phyloP scores from a whole-genome alignment of 2,329 filamentous ascomycete species.

The Penicillium hordei region DNA sequence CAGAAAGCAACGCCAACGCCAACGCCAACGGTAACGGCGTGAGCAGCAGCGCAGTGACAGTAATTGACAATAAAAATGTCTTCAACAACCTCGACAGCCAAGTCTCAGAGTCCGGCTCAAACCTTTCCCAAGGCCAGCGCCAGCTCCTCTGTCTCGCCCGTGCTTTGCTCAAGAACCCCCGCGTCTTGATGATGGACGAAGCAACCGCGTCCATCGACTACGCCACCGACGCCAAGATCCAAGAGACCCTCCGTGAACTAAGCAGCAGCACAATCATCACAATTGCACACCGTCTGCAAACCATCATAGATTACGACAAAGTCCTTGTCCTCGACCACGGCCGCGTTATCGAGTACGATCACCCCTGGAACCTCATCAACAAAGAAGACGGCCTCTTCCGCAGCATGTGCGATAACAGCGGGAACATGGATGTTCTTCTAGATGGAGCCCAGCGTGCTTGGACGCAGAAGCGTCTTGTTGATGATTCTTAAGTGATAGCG shows the following conservation, averaged over 20 bases:
- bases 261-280: conserved; percentile 87
- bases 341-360: conserved; percentile 81
- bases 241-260: conserved; percentile 92
- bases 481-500: conserved; percentile 36
- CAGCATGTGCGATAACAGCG: conserved; percentile 68
- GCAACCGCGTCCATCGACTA: conserved; percentile 98
- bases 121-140: conserved; percentile 92
- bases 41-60: conserved; percentile 18
- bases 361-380: conserved; percentile 77
- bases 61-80: conserved; percentile 82
- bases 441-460: conserved; percentile 55
- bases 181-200: conserved; percentile 98
- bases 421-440: conserved; percentile 59
- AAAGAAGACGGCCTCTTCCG: conserved; percentile 67
- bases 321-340: conserved; percentile 93
- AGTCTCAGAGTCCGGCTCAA: conserved; percentile 87
- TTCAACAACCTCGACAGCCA: conserved; percentile 83
- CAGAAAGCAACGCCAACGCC: conserved; percentile 16
- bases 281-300: conserved; percentile 92
- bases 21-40: conserved; percentile 20
- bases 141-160: conserved; percentile 92
- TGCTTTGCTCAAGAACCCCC: conserved; percentile 85
- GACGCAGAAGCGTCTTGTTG: conserved; percentile 49
- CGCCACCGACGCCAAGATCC: conserved; percentile 90
- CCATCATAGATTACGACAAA: conserved; percentile 97